A percentile compares a stretch with the other conserved stretches of the same genome.
These are phyloP conservation scores for Ramichloridium luteum DNA, from an alignment of 2,329 filamentous ascomycete genomes.

Conservation along the genomic window DNA sequence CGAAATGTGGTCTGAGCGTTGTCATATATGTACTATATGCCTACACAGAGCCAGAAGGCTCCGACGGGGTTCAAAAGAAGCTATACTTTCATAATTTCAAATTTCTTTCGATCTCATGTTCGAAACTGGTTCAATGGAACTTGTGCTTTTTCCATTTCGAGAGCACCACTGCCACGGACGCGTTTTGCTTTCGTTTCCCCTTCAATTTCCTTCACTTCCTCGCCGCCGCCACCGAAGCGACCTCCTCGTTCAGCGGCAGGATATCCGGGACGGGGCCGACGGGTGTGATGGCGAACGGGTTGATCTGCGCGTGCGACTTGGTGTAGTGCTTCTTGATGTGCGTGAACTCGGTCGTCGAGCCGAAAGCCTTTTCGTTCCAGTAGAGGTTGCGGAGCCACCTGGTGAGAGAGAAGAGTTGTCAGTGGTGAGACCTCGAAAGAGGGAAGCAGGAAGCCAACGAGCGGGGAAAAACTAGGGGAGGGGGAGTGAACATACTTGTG, in stretches of 20 bases:
- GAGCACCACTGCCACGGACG: background rate
- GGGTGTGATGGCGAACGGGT: constrained; percentile 61
- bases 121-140: background rate
- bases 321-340: constrained; percentile 83
- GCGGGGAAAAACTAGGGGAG: too few species aligned
- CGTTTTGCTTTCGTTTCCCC: too few species aligned
- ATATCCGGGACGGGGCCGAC: constrained; percentile 76
- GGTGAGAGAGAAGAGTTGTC: background rate
- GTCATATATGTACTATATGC: too few species aligned
- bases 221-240: constrained; percentile 37
- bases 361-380: constrained; percentile 70
- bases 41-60: too few species aligned
- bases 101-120: too few species aligned
- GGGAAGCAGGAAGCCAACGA: too few species aligned
- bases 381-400: constrained; percentile 71
- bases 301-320: constrained; percentile 54
- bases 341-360: constrained; percentile 75
- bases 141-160: background rate
- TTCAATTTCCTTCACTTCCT: too few species aligned
- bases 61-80: too few species aligned
- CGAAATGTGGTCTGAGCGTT: constrained; percentile 2
- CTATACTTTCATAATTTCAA: too few species aligned
- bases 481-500: constrained; percentile 41
- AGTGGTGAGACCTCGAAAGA: too few species aligned
- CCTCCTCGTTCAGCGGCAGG: constrained; percentile 64